Evolutionary conservation across 2,329 filamentous ascomycete species (phyloP), one percentile per base, ranked within the genome.

Genomic region (Trichoderma breve): DNA sequence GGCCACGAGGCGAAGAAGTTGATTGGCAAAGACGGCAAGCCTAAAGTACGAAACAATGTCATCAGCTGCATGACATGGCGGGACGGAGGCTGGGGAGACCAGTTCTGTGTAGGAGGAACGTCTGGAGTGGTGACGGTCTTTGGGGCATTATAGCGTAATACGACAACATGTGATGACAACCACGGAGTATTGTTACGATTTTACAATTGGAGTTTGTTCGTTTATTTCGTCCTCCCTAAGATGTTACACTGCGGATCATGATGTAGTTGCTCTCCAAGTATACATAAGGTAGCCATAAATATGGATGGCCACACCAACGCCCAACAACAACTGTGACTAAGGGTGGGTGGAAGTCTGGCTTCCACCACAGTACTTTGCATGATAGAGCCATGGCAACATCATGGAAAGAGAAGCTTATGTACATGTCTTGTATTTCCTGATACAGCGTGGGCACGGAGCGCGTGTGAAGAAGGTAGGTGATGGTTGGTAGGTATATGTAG

Each of bases 41-140:
- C 88, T 71, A 90, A 89, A 81, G 82, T 84, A 76, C 84, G 86
- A 71, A 87, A 80, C 73, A 91, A 91, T 73, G 85, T 91, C 21
- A 82, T 90, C 28, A 91, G 87, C 76, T 90, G 88, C 77, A 80
- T 91, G 69, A 86, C 88, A 3, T 91, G 89, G 89, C 86, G 87
- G 71, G 87, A 90, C 34, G 82, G 83, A 63, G 89, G 89, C 21
- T 89, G 87, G 80, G 89, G 89, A 6, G 86, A 90, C 72, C 88
- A 91, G 78, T 91, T 89, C 78, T 90, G 89, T 73, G 89, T 88
- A 14, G 89, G 88, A 51, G 89, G 89, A n/a, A 90, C 88, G 28
- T 90, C 89, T 64, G 89, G 89, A 6, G 83, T 89, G 18, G 89
- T 90, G n/a, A 90, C 89, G 0, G 88, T 91, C 12, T 91, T 88